phyloP scores from a whole-genome alignment of 129 eudicot genomes.

The Flaveria brownii region DNA sequence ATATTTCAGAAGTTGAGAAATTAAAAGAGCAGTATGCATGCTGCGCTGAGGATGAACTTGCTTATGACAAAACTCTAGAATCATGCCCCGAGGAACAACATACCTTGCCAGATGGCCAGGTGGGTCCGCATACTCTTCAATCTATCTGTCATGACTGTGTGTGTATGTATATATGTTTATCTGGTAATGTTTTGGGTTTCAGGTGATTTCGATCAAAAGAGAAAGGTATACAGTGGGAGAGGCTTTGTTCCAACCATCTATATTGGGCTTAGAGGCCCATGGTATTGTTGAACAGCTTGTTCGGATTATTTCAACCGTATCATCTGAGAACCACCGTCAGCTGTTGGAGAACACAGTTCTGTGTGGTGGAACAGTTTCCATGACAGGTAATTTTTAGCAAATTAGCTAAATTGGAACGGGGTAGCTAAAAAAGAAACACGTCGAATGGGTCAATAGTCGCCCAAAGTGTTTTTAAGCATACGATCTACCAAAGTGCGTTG shows the following conservation, averaged over 20 bases:
- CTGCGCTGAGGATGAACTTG: constrained; percentile 87
- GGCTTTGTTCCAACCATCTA: constrained; percentile 91
- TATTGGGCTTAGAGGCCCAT: constrained; percentile 84
- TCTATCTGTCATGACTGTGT: neutral
- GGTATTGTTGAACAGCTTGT: constrained; percentile 99
- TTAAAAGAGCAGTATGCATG: constrained; percentile 80
- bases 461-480: neutral
- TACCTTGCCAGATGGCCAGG: constrained; percentile 99
- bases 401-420: no score
- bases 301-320: constrained; percentile 74
- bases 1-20: constrained; percentile 67
- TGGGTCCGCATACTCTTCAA: constrained; percentile 19
- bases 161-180: neutral
- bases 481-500: neutral
- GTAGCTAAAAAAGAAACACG: no score
- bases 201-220: constrained; percentile 81
- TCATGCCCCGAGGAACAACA: constrained; percentile 82
- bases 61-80: constrained; percentile 54
- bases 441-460: neutral
- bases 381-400: constrained; percentile 51
- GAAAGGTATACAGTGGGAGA: constrained; percentile 92
- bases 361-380: constrained; percentile 90
- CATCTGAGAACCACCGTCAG: constrained; percentile 96
- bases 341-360: constrained; percentile 91
- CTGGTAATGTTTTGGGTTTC: constrained; percentile 21